Evolutionary conservation across 257 asterid genomes (phyloP).

Genomic region (Hygrophila difformis): DNA sequence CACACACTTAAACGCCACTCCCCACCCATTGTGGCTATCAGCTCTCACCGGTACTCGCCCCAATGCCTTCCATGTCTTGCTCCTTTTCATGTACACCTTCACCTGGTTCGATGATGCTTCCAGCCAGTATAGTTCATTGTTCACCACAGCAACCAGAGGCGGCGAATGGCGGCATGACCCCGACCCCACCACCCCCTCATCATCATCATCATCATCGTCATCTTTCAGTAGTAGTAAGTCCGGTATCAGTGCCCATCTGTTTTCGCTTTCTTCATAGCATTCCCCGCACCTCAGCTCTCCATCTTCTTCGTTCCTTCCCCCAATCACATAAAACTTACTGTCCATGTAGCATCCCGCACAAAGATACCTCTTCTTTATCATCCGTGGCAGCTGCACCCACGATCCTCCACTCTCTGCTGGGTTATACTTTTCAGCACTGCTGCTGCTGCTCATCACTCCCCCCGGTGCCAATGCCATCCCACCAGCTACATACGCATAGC

Average conservation of each 20-base stretch:
- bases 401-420: constrained; percentile 28
- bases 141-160: constrained; percentile 68
- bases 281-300: constrained; percentile 73
- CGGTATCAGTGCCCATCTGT: constrained; percentile 60
- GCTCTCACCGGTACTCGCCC: constrained; percentile 74
- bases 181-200: too few species aligned
- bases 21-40: constrained; percentile 61
- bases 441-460: constrained; percentile 27
- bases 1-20: constrained; percentile 69
- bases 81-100: constrained; percentile 53
- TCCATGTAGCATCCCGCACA: constrained; percentile 79
- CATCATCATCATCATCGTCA: too few species aligned
- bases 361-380: constrained; percentile 41
- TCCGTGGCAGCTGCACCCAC: constrained; percentile 63
- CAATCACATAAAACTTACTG: constrained; percentile 49
- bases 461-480: constrained; percentile 37
- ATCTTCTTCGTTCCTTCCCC: constrained; percentile 52
- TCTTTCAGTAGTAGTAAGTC: constrained; percentile 67
- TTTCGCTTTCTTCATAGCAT: constrained; percentile 37
- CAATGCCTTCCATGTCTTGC: constrained; percentile 54
- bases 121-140: constrained; percentile 56
- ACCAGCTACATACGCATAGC: constrained; percentile 59
- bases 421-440: constrained; percentile 52
- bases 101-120: constrained; percentile 59
- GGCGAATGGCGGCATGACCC: constrained; percentile 56